Base-by-base conservation (phyloP, 2,329 filamentous ascomycete species). In the Penicillium oxalicum region DNA sequence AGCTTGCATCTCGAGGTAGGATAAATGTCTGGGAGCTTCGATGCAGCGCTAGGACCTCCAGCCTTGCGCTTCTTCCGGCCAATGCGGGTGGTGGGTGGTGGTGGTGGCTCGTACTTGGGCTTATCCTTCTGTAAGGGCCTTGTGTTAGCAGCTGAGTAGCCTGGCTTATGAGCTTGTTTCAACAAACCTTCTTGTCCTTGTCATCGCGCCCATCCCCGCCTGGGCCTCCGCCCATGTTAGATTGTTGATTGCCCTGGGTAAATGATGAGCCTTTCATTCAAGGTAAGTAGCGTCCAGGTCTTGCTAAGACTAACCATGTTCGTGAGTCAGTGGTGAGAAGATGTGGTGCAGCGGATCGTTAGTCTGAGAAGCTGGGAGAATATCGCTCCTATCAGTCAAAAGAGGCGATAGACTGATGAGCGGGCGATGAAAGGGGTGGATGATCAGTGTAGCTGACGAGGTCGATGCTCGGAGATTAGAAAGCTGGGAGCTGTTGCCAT, bases 21-120 rank as follows among this genome's bases (percentile, higher is more conserved):
- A 70, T 88, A 96, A 68, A 98, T 84, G 60, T 88, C 83, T 28
- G 93, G 93, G 26, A 98, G 85, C 75, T 98, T 98, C 50, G 91
- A 89, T 13, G 93, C 88, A 44, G 93, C 91, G 71, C 91, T 96
- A 55, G 89, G 90, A 45, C 93, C 93, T 51, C 87, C 90, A 43
- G 83, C 82, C 84, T 88, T 96, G 81, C 91, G 91, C 87, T 98
- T 98, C 86, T 94, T 96, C 67, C 91, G 88, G 53, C 93, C 93
- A 69, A 98, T 86, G 70, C 93, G 88, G 59, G 93, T 97, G 54
- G 93, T 98, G 55, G 93, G 93, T 66, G 91, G 86, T 72, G 93
- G 93, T 61, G 93, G 93, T 57, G 93, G 93, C 74, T 98, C 93
- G 79, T 98, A 98, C 87, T 95, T 97, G 69, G 93, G 93, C 85